phyloP scores from a whole-genome alignment of 1,284 basidiomycete genomes.

The Rhodotorula sp. region DNA sequence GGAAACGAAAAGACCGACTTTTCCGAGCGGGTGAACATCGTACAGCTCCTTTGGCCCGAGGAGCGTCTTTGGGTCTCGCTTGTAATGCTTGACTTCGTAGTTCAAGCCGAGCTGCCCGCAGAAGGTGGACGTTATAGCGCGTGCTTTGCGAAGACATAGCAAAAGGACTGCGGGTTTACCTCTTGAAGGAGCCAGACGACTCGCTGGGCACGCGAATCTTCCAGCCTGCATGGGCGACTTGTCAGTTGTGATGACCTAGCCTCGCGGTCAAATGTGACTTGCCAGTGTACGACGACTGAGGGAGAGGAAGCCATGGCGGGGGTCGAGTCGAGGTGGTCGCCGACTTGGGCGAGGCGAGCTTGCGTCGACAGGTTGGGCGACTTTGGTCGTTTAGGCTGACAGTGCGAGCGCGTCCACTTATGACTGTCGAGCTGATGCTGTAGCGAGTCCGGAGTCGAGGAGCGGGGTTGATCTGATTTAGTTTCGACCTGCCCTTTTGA shows the following conservation, averaged over 20 bases:
- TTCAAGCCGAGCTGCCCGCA: not conserved
- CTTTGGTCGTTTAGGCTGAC: not conserved
- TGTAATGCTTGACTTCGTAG: conserved; percentile 36
- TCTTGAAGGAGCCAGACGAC: conserved; percentile 42
- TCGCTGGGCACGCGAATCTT: conserved; percentile 43
- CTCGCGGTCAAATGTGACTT: not conserved
- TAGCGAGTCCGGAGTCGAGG: too few species aligned
- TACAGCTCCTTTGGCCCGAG: conserved; percentile 34
- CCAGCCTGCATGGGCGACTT: conserved; percentile 24
- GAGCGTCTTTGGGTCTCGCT: conserved; percentile 29
- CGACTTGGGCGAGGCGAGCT: conserved; percentile 1
- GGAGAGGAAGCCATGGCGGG: not conserved
- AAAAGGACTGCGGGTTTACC: conserved; percentile 6
- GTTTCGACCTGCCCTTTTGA: too few species aligned
- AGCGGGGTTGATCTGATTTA: too few species aligned
- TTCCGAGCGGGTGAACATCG: conserved; percentile 38
- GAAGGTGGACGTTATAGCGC: not conserved
- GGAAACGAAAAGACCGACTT: conserved; percentile 16
- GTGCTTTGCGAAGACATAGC: not conserved
- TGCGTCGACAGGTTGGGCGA: conserved; percentile 5
- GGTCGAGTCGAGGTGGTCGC: conserved; percentile 3
- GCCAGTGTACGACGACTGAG: conserved; percentile 20
- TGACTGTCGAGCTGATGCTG: too few species aligned
- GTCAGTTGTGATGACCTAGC: not conserved
- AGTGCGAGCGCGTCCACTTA: not conserved